Percentiles rank a stretch among this genome's conserved stretches.
phyloP scores from a whole-genome alignment of 2,329 filamentous ascomycete species.

The Xylariaceae sp. region DNA sequence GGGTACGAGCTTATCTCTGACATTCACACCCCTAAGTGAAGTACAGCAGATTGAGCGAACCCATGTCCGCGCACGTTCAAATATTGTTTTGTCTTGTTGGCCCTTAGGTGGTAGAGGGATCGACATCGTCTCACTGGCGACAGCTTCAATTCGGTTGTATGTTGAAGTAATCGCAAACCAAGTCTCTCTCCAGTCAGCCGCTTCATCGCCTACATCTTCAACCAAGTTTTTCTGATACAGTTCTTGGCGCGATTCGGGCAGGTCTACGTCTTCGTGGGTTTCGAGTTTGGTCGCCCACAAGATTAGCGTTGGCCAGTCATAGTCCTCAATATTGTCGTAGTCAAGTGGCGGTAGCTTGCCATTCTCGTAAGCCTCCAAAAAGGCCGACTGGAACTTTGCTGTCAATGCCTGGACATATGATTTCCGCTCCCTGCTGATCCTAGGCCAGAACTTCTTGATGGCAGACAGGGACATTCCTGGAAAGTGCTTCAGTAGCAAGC shows the following conservation, averaged over 20 bases:
- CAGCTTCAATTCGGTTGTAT: slow-evolving; percentile 63
- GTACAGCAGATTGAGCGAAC: slow-evolving; percentile 65
- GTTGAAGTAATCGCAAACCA: slow-evolving; percentile 63
- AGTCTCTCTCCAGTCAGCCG: slow-evolving; percentile 59
- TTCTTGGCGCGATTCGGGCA: slow-evolving; percentile 55
- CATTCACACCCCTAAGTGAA: slow-evolving; percentile 44
- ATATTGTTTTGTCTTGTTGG: slow-evolving; percentile 39
- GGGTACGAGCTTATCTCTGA: slow-evolving; percentile 30
- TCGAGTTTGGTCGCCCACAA: slow-evolving; percentile 68
- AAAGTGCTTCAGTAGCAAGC: slow-evolving; percentile 62
- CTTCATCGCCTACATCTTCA: slow-evolving; percentile 46
- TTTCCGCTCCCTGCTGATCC: slow-evolving; percentile 57
- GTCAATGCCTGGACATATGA: slow-evolving; percentile 63
- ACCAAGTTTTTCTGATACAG: slow-evolving; percentile 54
- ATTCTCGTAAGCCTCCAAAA: slow-evolving; percentile 70
- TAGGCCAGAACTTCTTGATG: slow-evolving; percentile 63
- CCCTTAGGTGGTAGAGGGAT: slow-evolving; percentile 36
- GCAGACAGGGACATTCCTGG: slow-evolving; percentile 58
- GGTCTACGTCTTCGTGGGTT: slow-evolving; percentile 51
- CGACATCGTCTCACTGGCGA: slow-evolving; percentile 56
- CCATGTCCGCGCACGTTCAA: slow-evolving; percentile 63
- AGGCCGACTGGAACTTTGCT: slow-evolving; percentile 68
- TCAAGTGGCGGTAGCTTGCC: slow-evolving; percentile 67
- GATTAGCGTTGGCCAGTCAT: slow-evolving; percentile 73
- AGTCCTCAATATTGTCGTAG: slow-evolving; percentile 66